These are phyloP conservation scores for Halenospora varia DNA, from an alignment of 495 filamentous ascomycete genomes.

Conservation along the genomic window DNA sequence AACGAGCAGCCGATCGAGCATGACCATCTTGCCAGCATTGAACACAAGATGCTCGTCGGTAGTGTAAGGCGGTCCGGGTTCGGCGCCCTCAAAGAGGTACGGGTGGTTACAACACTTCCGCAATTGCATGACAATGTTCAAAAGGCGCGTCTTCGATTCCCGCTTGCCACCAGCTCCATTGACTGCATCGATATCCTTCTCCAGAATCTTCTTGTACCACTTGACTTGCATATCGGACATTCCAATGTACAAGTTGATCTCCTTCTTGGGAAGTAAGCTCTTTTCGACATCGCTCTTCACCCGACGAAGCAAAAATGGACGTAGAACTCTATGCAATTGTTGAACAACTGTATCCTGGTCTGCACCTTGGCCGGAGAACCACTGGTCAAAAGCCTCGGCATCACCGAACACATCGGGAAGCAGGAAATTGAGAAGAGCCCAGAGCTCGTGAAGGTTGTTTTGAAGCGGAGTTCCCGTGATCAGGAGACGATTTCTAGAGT, in stretches of 20 bases:
- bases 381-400: slow-evolving; percentile 95
- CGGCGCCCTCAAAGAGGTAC: slow-evolving; percentile 96
- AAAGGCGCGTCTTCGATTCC: slow-evolving; percentile 97
- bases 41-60: slow-evolving; percentile 94
- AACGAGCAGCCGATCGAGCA: slow-evolving; percentile 88
- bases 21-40: slow-evolving; percentile 96
- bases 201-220: slow-evolving; percentile 98
- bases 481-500: slow-evolving; percentile 89
- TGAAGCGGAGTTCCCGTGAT: slow-evolving; percentile 98
- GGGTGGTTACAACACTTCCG: slow-evolving; percentile 99
- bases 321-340: slow-evolving; percentile 88
- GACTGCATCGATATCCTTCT: slow-evolving; percentile 98
- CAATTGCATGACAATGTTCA: slow-evolving; percentile 99
- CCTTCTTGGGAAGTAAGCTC: slow-evolving; percentile 95
- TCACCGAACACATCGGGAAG: slow-evolving; percentile 98
- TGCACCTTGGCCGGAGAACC: slow-evolving; percentile 85
- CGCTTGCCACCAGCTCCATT: slow-evolving; percentile 95
- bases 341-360: slow-evolving; percentile 97
- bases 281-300: slow-evolving; percentile 99
- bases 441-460: slow-evolving; percentile 99
- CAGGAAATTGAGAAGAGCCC: slow-evolving; percentile 96
- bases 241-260: slow-evolving; percentile 93
- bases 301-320: slow-evolving; percentile 91
- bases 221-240: slow-evolving; percentile 99
- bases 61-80: slow-evolving; percentile 95